Evolutionary conservation across 1,284 basidiomycete genomes (phyloP), one percentile per base, ranked within the genome.

Genomic region (Nidula niveotomentosa): DNA sequence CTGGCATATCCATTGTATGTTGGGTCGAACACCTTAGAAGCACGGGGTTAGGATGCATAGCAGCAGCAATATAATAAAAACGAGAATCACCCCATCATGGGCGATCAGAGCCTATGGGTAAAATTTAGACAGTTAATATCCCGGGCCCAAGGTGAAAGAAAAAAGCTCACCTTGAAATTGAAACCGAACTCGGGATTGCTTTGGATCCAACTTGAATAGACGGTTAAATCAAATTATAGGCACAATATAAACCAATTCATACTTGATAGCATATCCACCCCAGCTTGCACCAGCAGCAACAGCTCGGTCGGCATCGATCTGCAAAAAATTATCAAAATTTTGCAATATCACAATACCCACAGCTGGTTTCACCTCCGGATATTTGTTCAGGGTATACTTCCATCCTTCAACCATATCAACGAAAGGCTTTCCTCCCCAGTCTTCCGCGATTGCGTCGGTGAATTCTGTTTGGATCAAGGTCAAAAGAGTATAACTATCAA

Each of bases 401-500:
- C 89, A 93, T 2, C 93, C 93, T 6, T 85, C 83, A 48, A 80
- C 77, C 59, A 96, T 72, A 67, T 96, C 93, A 47, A 83, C 82
- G 64, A 91, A 94, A 1, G 94, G 94, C 59, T 87, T 91, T 55
- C 91, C 91, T 62, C 93, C 92, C 91, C 92, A 94, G 60, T 93
- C 85, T 62, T 82, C 78, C 3, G 82, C 75, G 62, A 93, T 91
- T 2, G 83, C 86, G 67, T 96, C 90, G 17, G 88, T 91, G 55
- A 97, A 85, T 18, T 88, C 91, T 91, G 39, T 13, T 4, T 13
- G 12, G 56, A 5, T 41, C 53, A 30, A 36, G 52, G 35, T 43
- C 34, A 53, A n/a, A 37, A 17, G 43, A 8, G 45, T 49, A 35
- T 44, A 36, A 1, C 17, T 8, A 34, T 36, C 13, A 6, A n/a